A percentile compares a stretch with the other conserved stretches of the same genome.
Conservation (phyloP, 305 asterid species). For the Fraxinus paxiana region DNA sequence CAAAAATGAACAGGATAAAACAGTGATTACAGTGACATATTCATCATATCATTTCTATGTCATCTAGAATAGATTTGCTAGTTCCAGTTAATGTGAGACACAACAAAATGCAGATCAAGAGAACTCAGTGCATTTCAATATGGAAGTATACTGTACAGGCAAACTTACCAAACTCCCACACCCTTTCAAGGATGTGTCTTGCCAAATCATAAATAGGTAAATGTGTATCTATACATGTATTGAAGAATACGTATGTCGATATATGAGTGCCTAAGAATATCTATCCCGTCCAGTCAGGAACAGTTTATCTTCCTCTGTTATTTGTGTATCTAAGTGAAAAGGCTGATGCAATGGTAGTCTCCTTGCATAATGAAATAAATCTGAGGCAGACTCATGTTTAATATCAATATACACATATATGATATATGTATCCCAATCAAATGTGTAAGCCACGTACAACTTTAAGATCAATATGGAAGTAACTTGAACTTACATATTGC, state of each 20-base stretch:
- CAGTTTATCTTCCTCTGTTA: not conserved
- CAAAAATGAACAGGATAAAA: not conserved
- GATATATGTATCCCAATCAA: not conserved
- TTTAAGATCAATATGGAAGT: constrained; percentile 8
- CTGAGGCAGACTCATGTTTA: constrained; percentile 6
- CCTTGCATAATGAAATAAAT: not conserved
- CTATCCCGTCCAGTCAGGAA: not conserved
- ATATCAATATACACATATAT: not conserved
- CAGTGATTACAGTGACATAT: not conserved
- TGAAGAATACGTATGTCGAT: not conserved
- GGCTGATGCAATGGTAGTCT: not conserved
- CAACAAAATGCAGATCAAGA: not conserved
- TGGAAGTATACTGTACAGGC: not conserved
- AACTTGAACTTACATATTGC: constrained; percentile 56
- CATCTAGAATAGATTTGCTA: not conserved
- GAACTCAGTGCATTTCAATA: not conserved
- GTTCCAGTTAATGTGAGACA: not conserved
- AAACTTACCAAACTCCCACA: not conserved
- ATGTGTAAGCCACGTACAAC: not conserved
- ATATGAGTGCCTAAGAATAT: not conserved
- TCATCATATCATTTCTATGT: not conserved
- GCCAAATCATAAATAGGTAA: not conserved
- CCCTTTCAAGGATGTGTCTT: not conserved
- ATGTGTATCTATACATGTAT: not conserved
- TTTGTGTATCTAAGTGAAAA: not conserved